Evolutionary conservation across 2,329 filamentous ascomycete genomes (phyloP), one percentile per base, ranked within the genome.

Genomic region (Hymenoscyphus fraxineus): DNA sequence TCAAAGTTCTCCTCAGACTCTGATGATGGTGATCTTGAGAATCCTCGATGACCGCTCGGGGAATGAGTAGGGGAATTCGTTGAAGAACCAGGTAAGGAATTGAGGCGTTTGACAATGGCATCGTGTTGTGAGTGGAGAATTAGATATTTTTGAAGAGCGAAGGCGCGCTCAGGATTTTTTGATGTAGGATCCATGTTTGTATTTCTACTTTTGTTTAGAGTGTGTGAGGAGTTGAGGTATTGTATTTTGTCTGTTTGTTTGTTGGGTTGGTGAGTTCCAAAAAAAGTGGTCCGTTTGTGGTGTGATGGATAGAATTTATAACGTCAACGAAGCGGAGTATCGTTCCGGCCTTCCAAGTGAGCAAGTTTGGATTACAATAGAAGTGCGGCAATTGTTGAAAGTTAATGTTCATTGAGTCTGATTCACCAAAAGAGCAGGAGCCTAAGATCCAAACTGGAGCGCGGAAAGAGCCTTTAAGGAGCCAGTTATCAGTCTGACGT

Each of bases 91-190:
- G 22, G 27, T 51, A 58, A 10, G 64, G 62, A 27, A 60, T 44
- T 2, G 32, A 78, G 71, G 19, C 74, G 71, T 59, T 74, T 73
- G 58, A 76, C 73, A 47, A 79, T 65, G 19, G 72, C 66, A 54
- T 70, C 70, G 47, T 76, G 75, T 63, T 76, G 74, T 2, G 72
- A 73, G 66, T 75, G 72, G 3, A 76, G 72, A 12, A 76, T 68
- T 4, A 76, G 70, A 60, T 76, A 76, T 69, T 73, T 76, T 61
- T 76, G 75, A 7, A 76, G 72, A 63, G 73, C 70, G 47, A 75
- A 74, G 19, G 70, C 75, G 63, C 72, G 67, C 57, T 74, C 73
- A 5, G 70, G 66, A 1, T 69, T 67, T 57, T 69, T 72, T 35
- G 69, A 67, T 1, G 62, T 65, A 44, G 71, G 66, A 44, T 68